These are phyloP conservation scores for Naematelia encephala DNA, from an alignment of 768 basidiomycete species.

Conservation along the genomic window DNA sequence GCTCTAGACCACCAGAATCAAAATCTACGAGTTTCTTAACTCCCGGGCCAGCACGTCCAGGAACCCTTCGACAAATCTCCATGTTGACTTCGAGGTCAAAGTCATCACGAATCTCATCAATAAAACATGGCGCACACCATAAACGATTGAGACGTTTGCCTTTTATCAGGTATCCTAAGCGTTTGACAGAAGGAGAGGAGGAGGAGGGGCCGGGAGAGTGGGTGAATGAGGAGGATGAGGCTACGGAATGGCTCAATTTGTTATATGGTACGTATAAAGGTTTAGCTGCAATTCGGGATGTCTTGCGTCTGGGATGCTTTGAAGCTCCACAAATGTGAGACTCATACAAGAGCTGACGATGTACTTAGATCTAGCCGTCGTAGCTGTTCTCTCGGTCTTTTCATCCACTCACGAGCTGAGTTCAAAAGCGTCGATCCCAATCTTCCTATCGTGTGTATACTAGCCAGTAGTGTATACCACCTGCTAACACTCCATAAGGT, in stretches of 20 bases:
- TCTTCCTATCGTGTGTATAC: constrained; percentile 28
- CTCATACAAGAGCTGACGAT: not conserved
- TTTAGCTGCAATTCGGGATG: no score
- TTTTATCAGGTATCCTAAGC: not conserved
- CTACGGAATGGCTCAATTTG: constrained; percentile 35
- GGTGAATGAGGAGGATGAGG: constrained; percentile 24
- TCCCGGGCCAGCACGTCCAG: no score
- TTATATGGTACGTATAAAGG: constrained; percentile 31
- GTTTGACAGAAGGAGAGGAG: not conserved
- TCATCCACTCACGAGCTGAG: constrained; percentile 26
- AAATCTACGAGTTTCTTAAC: no score
- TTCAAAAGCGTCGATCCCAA: constrained; percentile 18
- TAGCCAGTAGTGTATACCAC: not conserved
- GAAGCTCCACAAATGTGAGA: no score
- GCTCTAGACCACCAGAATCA: no score
- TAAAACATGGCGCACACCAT: not conserved
- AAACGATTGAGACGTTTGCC: not conserved
- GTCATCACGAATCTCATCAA: not conserved
- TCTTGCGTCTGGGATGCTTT: no score
- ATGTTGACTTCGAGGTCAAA: not conserved
- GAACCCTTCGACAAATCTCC: not conserved
- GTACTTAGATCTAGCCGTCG: constrained; percentile 33
- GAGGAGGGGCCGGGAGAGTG: constrained; percentile 10
- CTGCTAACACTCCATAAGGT: not conserved
- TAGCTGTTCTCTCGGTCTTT: constrained; percentile 38